Evolutionary conservation across 2,329 filamentous ascomycete genomes (phyloP), one percentile per base, ranked within the genome.

Genomic region (Ambrosiella beaveri): DNA sequence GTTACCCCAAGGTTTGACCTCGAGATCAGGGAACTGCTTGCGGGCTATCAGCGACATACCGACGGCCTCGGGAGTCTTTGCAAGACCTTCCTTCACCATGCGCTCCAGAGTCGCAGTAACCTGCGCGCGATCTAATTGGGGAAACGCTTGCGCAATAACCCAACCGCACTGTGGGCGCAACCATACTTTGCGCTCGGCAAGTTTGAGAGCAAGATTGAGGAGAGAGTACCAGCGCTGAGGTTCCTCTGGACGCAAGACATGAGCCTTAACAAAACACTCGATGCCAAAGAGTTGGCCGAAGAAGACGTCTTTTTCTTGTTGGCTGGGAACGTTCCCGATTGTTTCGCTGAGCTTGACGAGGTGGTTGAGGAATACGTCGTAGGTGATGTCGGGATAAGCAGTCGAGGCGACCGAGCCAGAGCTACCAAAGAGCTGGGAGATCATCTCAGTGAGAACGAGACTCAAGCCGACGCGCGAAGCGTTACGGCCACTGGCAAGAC

Each of bases 401-500:
- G 71, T 67, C 37, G 69, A 65, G 8, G 70, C 69, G 13, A 76
- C 66, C 6, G 71, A 65, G 45, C 73, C 70, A 12, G 72, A 64
- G 4, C 19, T 7, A 1, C 79, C 79, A 65, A 85, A 86, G 4
- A 90, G 71, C 65, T 91, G 81, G 3, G 79, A 76, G 50, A 95
- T 68, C 7, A 94, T 73, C 69, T 96, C 90, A 0, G 89, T 85
- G 63, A 97, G 73, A 0, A 91, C 91, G 58, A 96, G 76, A 57
- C 88, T 95, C 68, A 95, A 96, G 2, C 93, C 93, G 55, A 93
- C 73, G 35, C 93, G 79, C 15, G 91, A 88, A 11, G 87, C 88
- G 71, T 95, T 95, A 59, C 88, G 83, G 57, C 88, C 85, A 68
- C 89, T 96, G 61, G 90, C 89, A 15, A 97, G 80, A 45, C 93